Evolutionary conservation across 495 filamentous ascomycete species (phyloP).

Genomic region (Penicillium waksmanii): DNA sequence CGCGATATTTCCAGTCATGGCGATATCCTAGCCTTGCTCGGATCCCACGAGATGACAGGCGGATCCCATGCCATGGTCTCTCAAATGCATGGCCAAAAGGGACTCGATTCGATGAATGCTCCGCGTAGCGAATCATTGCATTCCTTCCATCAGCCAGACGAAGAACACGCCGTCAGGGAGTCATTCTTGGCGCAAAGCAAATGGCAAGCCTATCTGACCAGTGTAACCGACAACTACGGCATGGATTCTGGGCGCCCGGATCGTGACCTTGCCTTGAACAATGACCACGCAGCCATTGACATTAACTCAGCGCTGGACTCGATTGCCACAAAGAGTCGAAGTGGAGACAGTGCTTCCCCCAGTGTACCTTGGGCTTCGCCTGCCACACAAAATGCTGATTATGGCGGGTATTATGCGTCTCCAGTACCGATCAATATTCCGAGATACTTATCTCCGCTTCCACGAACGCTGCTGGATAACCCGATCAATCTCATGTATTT

Average conservation of each 20-base stretch:
- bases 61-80: slow-evolving; percentile 8
- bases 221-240: slow-evolving; percentile 59
- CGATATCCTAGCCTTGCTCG: slow-evolving; percentile 5
- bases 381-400: slow-evolving; percentile 19
- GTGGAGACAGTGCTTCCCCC: slow-evolving; percentile 17
- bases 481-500: slow-evolving; percentile 79
- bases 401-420: slow-evolving; percentile 66
- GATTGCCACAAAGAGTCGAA: slow-evolving; percentile 14
- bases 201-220: slow-evolving; percentile 48
- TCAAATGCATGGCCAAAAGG: slow-evolving; percentile 1
- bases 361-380: slow-evolving; percentile 5
- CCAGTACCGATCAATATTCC: slow-evolving; percentile 72
- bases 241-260: slow-evolving; percentile 71
- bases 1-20: slow-evolving; percentile 2
- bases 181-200: slow-evolving; percentile 34
- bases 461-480: slow-evolving; percentile 67
- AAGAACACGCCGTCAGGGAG: slow-evolving; percentile 16
- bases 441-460: slow-evolving; percentile 65
- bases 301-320: slow-evolving; percentile 43
- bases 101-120: slow-evolving; percentile 7
- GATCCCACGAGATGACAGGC: slow-evolving; percentile 8
- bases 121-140: slow-evolving; percentile 5
- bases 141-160: slow-evolving; percentile 11
- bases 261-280: slow-evolving; percentile 67
- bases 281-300: slow-evolving; percentile 62